Evolutionary conservation across 305 asterid genomes (phyloP).

Genomic region (Coffea humblotiana): DNA sequence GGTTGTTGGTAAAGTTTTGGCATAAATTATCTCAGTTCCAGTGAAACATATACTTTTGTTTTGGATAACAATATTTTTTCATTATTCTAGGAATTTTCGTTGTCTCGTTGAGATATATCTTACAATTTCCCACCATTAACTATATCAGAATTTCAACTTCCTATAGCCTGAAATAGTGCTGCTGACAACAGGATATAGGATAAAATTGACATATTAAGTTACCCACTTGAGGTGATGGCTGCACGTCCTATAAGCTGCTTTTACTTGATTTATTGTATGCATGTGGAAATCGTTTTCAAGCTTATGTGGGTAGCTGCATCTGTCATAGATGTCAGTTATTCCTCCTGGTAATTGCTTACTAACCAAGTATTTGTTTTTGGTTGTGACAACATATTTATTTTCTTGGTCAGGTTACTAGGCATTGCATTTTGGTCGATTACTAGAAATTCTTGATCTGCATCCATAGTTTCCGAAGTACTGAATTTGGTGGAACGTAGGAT

Average conservation of each 20-base stretch:
- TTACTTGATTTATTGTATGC: neutral
- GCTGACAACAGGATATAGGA: neutral
- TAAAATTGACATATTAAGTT: neutral
- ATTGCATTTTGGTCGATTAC: neutral
- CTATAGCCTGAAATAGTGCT: neutral
- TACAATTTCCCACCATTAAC: neutral
- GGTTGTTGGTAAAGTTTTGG: neutral
- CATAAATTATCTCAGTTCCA: neutral
- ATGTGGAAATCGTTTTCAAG: neutral
- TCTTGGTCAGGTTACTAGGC: neutral
- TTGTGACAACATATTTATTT: too few relatives aligned
- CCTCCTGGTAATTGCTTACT: neutral
- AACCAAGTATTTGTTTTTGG: neutral
- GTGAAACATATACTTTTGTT: neutral
- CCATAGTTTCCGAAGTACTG: neutral
- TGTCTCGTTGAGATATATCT: neutral
- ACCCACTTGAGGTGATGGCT: neutral
- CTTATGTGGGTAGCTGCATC: neutral
- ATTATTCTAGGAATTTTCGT: neutral
- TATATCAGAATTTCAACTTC: too few relatives aligned
- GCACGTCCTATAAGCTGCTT: neutral
- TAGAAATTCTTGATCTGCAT: neutral
- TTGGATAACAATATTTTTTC: neutral
- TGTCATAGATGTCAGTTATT: neutral
- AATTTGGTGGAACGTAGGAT: neutral